Evolutionary conservation across 1,139 yeast genomes (phyloP), one percentile per base, ranked within the genome.

Genomic region (Wickerhamomyces sp.): DNA sequence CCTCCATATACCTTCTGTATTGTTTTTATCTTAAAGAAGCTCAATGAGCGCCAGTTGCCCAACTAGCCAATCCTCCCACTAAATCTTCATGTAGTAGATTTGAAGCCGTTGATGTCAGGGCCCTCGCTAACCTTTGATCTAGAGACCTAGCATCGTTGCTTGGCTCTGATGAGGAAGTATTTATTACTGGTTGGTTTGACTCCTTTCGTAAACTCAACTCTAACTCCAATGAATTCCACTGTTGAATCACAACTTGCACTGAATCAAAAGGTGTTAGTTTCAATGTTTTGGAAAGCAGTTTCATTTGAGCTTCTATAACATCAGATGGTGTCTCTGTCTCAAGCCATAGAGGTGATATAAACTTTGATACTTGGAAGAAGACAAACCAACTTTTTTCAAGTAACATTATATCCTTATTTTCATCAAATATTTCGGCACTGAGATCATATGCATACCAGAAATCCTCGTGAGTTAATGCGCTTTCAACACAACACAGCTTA

Each of bases 291-390:
- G 80, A 64, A 14, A 80, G 56, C 2, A 81, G 55, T 15, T 67
- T 68, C 44, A 80, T 54, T 53, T 81, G 86, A 35, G 67, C 61
- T 12, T 59, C 54, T 24, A 59, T 58, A 40, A 40, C 58, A 45
- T 55, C 60, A 36, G 60, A 64, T 41, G 56, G 68, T 3, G 47
- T 52, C 37, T 61, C 67, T 9, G 50, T 49, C 25, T 67, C 68
- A 24, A 59, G 49, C 79, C 79, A 75, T 5, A 59, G 62, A 1
- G 78, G 76, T 27, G 75, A 43, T 67, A 54, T 44, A 38, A 50
- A 63, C 42, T 63, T 63, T 9, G 61, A 81, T 7, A 80, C 76
- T 52, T 81, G 87, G 50, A 77, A 79, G 41, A 80, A 72, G 1
- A 81, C 72, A 33, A 74, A 63, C 87, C 89, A 81, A 39, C 64